Evolutionary conservation across 2,329 filamentous ascomycete species (phyloP), one percentile per base, ranked within the genome.

Genomic region (Colletotrichum destructivum): DNA sequence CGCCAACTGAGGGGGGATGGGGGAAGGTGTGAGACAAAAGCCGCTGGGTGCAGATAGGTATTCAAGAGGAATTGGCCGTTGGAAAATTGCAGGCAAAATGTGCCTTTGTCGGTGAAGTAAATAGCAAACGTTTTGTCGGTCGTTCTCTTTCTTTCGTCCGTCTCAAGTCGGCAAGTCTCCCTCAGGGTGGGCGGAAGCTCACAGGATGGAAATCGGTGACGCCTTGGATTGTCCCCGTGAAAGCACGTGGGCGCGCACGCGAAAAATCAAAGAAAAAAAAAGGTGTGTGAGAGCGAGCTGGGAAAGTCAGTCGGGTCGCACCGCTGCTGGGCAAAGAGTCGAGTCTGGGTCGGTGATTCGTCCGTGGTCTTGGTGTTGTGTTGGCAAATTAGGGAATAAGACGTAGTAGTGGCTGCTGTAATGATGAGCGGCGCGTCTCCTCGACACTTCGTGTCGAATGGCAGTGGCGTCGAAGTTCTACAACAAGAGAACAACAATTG

Each of bases 261-360:
- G 66, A 66, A 47, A 12, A 21, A 56, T 40, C 46, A 11, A 11
- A 11, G 8, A 9, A 38, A 38, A 13, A 56, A 40, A 51, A 40
- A 57, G 9, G 35, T 40, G 49, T 63, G 38, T 18, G 46, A 35
- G 21, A 31, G 49, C 35, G 46, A 63, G 69, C 54, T 72, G 60
- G n/a, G 21, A 46, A 35, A 46, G 51, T 55, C 59, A 46, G 51
- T 55, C 59, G 52, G 44, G 51, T 59, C 38, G 69, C 51, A 63
- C 57, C 59, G 13, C 42, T 59, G 51, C 40, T 18, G 35, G 26
- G 61, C 49, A 44, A 57, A 57, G 54, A 57, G 18, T 42, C 38
- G n/a, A 42, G 65, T 69, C 21, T 42, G 47, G 52, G 42, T 72
- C 23, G 54, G 26, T 64, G 65, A 69, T 69, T 72, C 59, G 69